Conservation (phyloP, 306 rosid genomes). For the Acacia melanoxylon region DNA sequence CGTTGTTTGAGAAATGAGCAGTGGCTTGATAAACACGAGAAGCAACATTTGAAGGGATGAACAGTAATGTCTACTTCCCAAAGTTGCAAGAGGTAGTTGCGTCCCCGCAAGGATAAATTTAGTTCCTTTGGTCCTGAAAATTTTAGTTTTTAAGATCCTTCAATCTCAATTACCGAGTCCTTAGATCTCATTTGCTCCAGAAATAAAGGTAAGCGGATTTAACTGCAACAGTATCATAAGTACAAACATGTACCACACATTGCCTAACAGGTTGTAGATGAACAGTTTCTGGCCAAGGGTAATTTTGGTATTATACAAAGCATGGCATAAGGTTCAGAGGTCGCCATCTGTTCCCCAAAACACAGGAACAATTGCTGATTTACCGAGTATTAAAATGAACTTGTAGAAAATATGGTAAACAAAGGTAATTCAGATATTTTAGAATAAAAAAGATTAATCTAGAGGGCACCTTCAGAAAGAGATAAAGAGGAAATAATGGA, state of each 20-base stretch:
- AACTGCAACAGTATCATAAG: not conserved
- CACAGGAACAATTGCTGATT: not conserved
- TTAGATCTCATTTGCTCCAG: not conserved
- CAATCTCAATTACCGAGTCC: not conserved
- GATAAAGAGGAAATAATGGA: not conserved
- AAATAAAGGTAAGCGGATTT: not conserved
- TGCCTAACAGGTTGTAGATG: conserved; percentile 1
- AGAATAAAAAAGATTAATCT: not conserved
- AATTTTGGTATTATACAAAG: not conserved
- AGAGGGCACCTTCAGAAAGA: not conserved
- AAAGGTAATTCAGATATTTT: not conserved
- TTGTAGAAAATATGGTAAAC: not conserved
- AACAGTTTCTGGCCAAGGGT: not conserved
- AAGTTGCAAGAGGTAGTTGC: not conserved
- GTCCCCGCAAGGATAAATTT: not conserved
- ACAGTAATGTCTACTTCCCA: not conserved
- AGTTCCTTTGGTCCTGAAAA: not conserved
- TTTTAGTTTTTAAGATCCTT: not conserved
- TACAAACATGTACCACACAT: not conserved
- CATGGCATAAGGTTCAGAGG: not conserved
- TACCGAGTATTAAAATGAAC: not conserved
- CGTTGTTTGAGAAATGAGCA: not conserved
- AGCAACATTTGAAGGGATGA: not conserved
- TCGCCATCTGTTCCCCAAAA: not conserved
- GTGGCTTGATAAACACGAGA: not conserved